Evolutionary conservation across 2,329 filamentous ascomycete species (phyloP).

Genomic region (Cercospora beticola): DNA sequence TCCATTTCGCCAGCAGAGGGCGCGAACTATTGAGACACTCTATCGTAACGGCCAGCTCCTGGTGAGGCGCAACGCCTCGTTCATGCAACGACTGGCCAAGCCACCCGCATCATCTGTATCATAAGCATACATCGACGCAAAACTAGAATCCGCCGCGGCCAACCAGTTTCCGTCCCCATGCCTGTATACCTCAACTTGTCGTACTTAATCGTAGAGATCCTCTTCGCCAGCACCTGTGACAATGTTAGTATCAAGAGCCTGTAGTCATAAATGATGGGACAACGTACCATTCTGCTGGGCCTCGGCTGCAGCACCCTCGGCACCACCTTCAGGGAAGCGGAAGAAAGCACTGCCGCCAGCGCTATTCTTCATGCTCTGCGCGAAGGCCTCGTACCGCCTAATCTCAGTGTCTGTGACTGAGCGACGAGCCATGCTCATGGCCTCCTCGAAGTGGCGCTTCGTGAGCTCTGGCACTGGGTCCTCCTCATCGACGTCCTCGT

Average conservation of each 20-base stretch:
- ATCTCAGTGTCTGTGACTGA: constrained; percentile 98
- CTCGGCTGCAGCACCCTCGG: constrained; percentile 41
- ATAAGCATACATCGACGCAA: constrained; percentile 13
- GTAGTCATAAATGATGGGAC: not conserved
- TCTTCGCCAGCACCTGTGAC: constrained; percentile 87
- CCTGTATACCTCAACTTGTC: constrained; percentile 4
- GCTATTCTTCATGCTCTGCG: constrained; percentile 98
- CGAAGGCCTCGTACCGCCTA: constrained; percentile 95
- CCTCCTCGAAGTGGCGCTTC: constrained; percentile 96
- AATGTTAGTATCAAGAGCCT: constrained; percentile 20
- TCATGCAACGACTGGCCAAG: constrained; percentile 5
- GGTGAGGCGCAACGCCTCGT: constrained; percentile 16
- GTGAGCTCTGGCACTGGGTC: constrained; percentile 96
- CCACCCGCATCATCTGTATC: constrained; percentile 2
- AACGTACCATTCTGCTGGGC: constrained; percentile 40
- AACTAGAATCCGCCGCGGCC: constrained; percentile 6
- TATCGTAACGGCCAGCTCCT: constrained; percentile 15
- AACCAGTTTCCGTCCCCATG: constrained; percentile 12
- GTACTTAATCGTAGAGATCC: constrained; percentile 83
- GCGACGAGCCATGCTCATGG: constrained; percentile 89
- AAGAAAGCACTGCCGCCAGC: constrained; percentile 89
- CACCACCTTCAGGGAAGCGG: constrained; percentile 77
- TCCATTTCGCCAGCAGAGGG: constrained; percentile 10
- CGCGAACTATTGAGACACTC: constrained; percentile 24
- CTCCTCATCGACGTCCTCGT: constrained; percentile 71